These are phyloP conservation scores for Zelonia costaricensis DNA, from an alignment of 208 protist species.

Conservation along the genomic window DNA sequence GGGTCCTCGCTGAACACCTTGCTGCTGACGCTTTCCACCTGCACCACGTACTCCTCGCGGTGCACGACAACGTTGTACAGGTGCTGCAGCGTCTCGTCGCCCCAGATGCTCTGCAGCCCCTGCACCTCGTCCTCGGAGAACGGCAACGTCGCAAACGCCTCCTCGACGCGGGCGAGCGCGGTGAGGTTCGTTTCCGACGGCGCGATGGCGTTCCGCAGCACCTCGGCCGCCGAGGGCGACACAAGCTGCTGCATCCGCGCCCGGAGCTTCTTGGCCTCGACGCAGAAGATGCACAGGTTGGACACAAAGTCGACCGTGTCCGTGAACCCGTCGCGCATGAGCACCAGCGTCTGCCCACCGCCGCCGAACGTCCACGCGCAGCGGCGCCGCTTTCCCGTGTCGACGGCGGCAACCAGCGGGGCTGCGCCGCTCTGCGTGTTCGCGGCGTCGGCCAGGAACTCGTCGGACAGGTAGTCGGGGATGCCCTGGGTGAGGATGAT, in stretches of 20 bases:
- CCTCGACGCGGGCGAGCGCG: conserved; percentile 1
- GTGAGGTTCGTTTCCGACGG: conserved; percentile 2
- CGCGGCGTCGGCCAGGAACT: conserved; percentile 55
- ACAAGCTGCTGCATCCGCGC: conserved; percentile 65
- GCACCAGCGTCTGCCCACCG: conserved; percentile 71
- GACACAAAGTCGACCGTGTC: conserved; percentile 88
- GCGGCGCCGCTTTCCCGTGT: conserved; percentile 58
- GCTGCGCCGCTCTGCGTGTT: conserved; percentile 10
- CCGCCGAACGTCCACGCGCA: conserved; percentile 66
- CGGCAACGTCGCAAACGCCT: conserved; percentile 43
- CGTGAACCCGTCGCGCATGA: conserved; percentile 86
- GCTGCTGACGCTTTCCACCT: conserved; percentile 49
- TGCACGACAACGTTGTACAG: conserved; percentile 77
- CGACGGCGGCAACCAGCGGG: conserved; percentile 33
- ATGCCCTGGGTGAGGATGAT: conserved; percentile 56
- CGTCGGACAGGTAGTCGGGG: conserved; percentile 58
- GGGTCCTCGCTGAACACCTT: conserved; percentile 64
- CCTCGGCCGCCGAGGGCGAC: conserved; percentile 62
- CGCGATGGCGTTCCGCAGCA: conserved; percentile 50
- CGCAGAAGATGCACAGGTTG: conserved; percentile 76
- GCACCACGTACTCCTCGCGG: conserved; percentile 84
- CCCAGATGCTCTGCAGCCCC: conserved; percentile 55
- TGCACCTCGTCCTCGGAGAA: conserved; percentile 57
- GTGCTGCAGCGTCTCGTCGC: conserved; percentile 38
- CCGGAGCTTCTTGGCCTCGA: conserved; percentile 77